These are phyloP conservation scores for Myriosclerotinia duriaeana DNA, from an alignment of 2,329 filamentous ascomycete genomes.

Conservation along the genomic window DNA sequence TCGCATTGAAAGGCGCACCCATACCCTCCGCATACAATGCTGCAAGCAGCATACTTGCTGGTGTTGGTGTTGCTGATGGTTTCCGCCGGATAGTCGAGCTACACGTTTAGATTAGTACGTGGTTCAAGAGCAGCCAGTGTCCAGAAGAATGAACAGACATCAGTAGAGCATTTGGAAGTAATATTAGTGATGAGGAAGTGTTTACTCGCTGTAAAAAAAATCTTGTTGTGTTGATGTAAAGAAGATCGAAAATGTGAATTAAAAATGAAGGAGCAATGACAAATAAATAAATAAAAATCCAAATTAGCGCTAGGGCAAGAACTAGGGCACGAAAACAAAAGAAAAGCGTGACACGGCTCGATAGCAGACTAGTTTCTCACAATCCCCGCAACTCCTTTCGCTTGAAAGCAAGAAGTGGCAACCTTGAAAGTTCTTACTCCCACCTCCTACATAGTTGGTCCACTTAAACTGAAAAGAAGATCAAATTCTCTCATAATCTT, in stretches of 20 bases:
- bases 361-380: background rate
- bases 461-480: no score
- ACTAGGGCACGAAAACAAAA: background rate
- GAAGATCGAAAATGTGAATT: background rate
- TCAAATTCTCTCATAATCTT: no score
- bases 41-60: background rate
- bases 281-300: background rate
- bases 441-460: no score
- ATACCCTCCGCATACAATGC: background rate
- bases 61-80: background rate
- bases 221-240: background rate
- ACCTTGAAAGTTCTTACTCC: background rate
- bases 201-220: background rate
- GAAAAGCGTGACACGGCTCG: background rate
- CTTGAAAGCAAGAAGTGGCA: background rate
- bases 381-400: background rate
- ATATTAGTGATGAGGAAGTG: background rate
- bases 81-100: background rate
- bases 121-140: background rate
- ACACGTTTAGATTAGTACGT: background rate
- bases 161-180: background rate
- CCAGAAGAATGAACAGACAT: background rate
- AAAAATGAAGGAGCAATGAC: background rate
- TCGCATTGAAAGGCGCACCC: no score
- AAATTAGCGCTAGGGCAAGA: background rate